A percentile compares a stretch with the other conserved stretches of the same genome.
Conservation (phyloP, 805 yeast species). For the Ogataea minuta region DNA sequence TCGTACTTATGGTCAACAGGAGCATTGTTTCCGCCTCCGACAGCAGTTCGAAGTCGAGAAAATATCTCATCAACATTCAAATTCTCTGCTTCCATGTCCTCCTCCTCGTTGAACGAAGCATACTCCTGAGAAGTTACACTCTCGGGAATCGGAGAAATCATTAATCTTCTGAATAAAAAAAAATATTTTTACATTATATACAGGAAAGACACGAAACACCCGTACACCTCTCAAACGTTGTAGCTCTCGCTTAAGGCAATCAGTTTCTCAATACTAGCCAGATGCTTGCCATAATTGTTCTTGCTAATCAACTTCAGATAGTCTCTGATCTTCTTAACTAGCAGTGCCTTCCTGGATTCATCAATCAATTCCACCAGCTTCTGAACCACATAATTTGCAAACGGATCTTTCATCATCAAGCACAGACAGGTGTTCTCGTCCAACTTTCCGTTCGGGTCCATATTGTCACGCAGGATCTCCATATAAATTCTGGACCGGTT, state of each 20-base stretch:
- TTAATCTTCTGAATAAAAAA: background rate
- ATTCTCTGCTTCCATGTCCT: conserved; percentile 3
- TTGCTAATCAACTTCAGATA: conserved; percentile 73
- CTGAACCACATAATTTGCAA: conserved; percentile 96
- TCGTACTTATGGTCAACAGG: conserved; percentile 24
- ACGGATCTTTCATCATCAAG: conserved; percentile 96
- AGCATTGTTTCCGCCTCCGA: background rate
- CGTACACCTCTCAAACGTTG: conserved; percentile 10
- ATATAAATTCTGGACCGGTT: conserved; percentile 65
- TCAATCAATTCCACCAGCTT: conserved; percentile 82
- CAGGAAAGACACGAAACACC: conserved; percentile 2
- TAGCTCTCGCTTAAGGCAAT: conserved; percentile 51
- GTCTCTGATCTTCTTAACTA: conserved; percentile 75
- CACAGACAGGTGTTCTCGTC: conserved; percentile 72
- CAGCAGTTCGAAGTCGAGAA: conserved; percentile 23
- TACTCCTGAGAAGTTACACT: conserved; percentile 17
- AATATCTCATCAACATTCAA: conserved; percentile 36
- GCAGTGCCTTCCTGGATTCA: conserved; percentile 62
- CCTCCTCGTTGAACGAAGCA: conserved; percentile 11
- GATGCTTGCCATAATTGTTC: conserved; percentile 73
- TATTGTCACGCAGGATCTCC: conserved; percentile 60
- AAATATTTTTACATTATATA: conserved; percentile 2
- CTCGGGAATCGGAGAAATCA: conserved; percentile 21
- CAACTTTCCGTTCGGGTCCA: conserved; percentile 40
- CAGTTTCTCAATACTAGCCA: conserved; percentile 78